Percentiles rank a stretch among this genome's conserved stretches.
Evolutionary conservation across 1,284 basidiomycete genomes (phyloP).

Genomic region (Peniophora sp.): DNA sequence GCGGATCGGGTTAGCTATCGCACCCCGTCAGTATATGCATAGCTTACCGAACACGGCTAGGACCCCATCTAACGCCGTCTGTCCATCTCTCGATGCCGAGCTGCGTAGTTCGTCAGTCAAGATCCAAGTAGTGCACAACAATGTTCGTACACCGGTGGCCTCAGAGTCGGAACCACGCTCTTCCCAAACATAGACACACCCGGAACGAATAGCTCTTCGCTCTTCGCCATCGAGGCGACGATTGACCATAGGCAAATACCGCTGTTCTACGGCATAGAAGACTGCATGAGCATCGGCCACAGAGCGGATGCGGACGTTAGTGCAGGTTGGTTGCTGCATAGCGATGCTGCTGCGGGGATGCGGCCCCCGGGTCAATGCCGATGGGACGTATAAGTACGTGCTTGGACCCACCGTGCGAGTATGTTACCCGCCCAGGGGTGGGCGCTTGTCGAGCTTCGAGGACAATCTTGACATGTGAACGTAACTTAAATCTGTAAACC

Average conservation of each 20-base stretch:
- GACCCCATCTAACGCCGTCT: slow-evolving; percentile 55
- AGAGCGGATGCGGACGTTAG: slow-evolving; percentile 28
- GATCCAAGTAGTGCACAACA: no score
- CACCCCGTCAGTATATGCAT: background rate
- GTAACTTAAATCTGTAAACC: no score
- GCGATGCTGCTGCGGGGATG: background rate
- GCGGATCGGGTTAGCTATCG: background rate
- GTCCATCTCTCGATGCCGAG: slow-evolving; percentile 69
- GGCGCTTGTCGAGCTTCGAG: no score
- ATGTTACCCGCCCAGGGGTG: no score
- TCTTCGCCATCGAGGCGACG: slow-evolving; percentile 35
- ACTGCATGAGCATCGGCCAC: slow-evolving; percentile 34
- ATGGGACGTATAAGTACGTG: slow-evolving; percentile 9
- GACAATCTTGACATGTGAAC: no score
- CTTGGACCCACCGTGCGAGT: slow-evolving; percentile 1
- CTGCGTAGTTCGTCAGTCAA: slow-evolving; percentile 15
- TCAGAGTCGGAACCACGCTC: slow-evolving; percentile 31
- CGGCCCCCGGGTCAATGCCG: background rate
- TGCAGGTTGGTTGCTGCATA: slow-evolving; percentile 42
- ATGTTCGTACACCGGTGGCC: slow-evolving; percentile 25
- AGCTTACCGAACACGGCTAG: slow-evolving; percentile 64
- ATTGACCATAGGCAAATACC: slow-evolving; percentile 29
- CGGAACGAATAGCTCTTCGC: slow-evolving; percentile 32
- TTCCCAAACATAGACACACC: slow-evolving; percentile 40
- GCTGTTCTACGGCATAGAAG: slow-evolving; percentile 32